phyloP scores from a whole-genome alignment of 805 yeast genomes.

The Wickerhamomyces rabaulensis region DNA sequence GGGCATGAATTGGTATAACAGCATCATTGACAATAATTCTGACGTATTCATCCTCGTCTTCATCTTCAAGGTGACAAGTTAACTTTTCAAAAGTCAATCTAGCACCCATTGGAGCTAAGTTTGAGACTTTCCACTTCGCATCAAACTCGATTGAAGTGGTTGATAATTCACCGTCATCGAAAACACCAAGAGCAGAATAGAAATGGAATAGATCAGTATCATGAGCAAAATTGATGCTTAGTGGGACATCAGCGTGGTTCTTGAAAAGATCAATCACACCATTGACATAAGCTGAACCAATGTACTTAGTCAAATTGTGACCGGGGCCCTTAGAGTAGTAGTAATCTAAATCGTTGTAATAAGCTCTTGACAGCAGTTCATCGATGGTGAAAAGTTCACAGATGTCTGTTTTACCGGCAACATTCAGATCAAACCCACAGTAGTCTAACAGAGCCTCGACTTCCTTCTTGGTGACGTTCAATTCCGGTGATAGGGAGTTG shows the following conservation, averaged over 20 bases:
- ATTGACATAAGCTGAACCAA: conserved; percentile 42
- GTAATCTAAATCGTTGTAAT: conserved; percentile 35
- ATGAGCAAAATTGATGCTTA: conserved; percentile 47
- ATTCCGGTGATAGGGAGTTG: conserved; percentile 31
- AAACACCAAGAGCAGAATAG: conserved; percentile 43
- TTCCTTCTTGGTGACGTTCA: conserved; percentile 35
- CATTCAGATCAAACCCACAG: conserved; percentile 49
- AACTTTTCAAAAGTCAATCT: conserved; percentile 42
- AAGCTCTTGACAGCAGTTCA: conserved; percentile 40
- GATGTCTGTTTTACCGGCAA: conserved; percentile 28
- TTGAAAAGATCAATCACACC: conserved; percentile 42
- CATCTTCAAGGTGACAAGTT: conserved; percentile 25
- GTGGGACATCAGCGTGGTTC: conserved; percentile 28
- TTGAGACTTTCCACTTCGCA: conserved; percentile 38
- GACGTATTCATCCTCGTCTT: conserved; percentile 29
- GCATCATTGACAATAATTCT: conserved; percentile 44
- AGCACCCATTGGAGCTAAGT: conserved; percentile 50
- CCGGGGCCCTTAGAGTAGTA: conserved; percentile 50
- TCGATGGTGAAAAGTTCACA: conserved; percentile 41
- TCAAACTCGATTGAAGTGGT: conserved; percentile 39
- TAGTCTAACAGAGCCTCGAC: conserved; percentile 35
- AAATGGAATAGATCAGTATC: conserved; percentile 52
- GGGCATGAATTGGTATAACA: conserved; percentile 37
- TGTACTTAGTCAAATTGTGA: conserved; percentile 31
- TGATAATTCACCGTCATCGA: conserved; percentile 32